Evolutionary conservation across 169 alveolate species (phyloP).

Genomic region (Plasmodium chabaudi): DNA sequence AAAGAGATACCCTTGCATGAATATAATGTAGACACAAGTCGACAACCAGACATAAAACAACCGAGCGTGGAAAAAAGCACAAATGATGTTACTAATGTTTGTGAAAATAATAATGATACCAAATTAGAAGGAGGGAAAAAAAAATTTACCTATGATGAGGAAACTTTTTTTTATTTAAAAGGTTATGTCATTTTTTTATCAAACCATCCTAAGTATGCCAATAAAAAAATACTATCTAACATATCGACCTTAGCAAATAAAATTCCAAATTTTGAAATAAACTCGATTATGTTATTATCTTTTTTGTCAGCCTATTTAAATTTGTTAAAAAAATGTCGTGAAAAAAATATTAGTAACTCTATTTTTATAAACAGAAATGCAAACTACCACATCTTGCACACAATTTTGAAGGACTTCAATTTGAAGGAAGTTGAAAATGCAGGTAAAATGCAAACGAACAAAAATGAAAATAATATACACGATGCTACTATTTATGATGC

Average conservation of each 20-base stretch:
- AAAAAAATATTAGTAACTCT: background rate
- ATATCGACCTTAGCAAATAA: conserved; percentile 37
- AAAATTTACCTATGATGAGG: background rate
- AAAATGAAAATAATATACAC: background rate
- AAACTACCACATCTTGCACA: conserved; percentile 29
- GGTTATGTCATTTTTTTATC: conserved; percentile 41
- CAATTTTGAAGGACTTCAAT: conserved; percentile 1
- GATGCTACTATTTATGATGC: background rate
- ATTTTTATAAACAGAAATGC: conserved; percentile 13
- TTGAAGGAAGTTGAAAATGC: background rate
- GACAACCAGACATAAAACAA: background rate
- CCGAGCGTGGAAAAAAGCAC: background rate
- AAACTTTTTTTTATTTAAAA: conserved; percentile 21
- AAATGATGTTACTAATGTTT: background rate
- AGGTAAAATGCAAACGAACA: no score
- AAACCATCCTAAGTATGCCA: conserved; percentile 28
- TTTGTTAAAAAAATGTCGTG: background rate
- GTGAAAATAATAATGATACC: background rate
- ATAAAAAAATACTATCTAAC: conserved; percentile 23
- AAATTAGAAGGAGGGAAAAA: background rate
- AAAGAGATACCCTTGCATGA: no score
- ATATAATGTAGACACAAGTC: background rate
- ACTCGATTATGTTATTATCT: conserved; percentile 15
- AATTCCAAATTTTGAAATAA: conserved; percentile 4
- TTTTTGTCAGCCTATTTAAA: conserved; percentile 34